Base-by-base conservation (phyloP, 495 filamentous ascomycete species). In the Hypoxylon subgilvum region DNA sequence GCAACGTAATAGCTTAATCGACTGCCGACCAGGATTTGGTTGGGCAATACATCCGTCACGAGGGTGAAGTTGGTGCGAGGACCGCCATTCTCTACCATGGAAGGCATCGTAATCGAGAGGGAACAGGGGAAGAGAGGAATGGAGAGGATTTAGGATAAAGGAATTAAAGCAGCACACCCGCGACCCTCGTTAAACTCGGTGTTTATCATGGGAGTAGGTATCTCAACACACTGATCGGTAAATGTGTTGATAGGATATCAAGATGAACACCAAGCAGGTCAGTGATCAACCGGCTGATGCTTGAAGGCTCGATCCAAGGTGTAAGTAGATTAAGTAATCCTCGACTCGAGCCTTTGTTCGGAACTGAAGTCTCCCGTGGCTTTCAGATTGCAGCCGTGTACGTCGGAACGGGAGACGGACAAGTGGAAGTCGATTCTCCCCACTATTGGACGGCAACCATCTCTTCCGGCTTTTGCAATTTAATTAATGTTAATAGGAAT, bases 1-100 rank as follows among this genome's bases (percentile, higher is more conserved):
- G 67, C 68, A 22, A 69, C 50, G 38, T 73, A 73, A 42, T 70
- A 73, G 36, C 60, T 65, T 28, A 70, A 40, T 8, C 58, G 56
- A 23, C 44, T 52, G n/a, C 50, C 55, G 16, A 27, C 45, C 35
- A 67, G 35, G n/a, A 58, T 51, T 47, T 56, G 54, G 19, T 51
- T 35, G 0, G 62, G 46, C 14, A 60, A n/a, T 6, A 58, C 46
- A 39, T 66, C 52, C 16, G 58, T 27, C 12, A 52, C 55, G 39
- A 43, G 10, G 0, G 66, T 63, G 36, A 66, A 48, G 32, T 65
- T 69, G 50, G 59, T 57, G 19, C 31, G 58, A 44, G 61, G 45
- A 9, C 44, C 43, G 19, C 42, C 46, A 45, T 56, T 47, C 38
- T 66, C 66, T 54, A 69, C 54, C 27, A 65, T 52, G 23, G 61